These are phyloP conservation scores for Metschnikowia kofuensis DNA, from an alignment of 805 yeast species.

Conservation along the genomic window DNA sequence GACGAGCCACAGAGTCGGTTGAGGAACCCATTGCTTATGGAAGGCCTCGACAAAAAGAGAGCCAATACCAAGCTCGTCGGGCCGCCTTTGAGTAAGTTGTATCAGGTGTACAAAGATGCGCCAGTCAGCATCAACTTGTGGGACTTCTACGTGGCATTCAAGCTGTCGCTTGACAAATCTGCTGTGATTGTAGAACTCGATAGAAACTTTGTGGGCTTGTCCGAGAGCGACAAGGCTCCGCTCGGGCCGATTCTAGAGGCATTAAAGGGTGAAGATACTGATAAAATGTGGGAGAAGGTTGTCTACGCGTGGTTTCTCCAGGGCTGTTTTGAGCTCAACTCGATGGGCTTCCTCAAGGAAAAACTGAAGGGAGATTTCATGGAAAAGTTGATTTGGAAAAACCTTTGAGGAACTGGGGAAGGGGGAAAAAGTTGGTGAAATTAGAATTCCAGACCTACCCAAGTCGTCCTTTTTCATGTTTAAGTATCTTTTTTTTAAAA, in stretches of 20 bases:
- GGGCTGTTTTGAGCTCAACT: conserved; percentile 64
- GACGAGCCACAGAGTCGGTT: conserved; percentile 29
- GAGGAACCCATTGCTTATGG: conserved; percentile 14
- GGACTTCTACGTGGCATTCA: conserved; percentile 65
- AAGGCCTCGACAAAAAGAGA: not conserved
- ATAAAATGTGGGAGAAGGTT: conserved; percentile 57
- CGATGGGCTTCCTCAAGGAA: conserved; percentile 67
- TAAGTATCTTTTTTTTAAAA: too few relatives aligned
- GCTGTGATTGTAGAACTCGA: conserved; percentile 20
- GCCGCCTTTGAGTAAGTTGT: conserved; percentile 41
- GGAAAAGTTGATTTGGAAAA: conserved; percentile 73
- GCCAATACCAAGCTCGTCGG: conserved; percentile 11
- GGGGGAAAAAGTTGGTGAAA: too few relatives aligned
- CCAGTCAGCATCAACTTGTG: conserved; percentile 62
- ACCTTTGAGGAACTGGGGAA: conserved; percentile 26
- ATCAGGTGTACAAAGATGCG: conserved; percentile 75
- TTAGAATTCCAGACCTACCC: too few relatives aligned
- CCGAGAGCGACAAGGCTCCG: not conserved
- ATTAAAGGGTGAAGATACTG: conserved; percentile 11
- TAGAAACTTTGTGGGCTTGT: not conserved
- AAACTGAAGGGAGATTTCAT: conserved; percentile 60
- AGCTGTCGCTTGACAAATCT: conserved; percentile 39
- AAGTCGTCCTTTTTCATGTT: too few relatives aligned
- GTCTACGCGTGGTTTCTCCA: conserved; percentile 73
- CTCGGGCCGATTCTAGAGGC: not conserved